Evolutionary conservation across 768 basidiomycete species (phyloP), one percentile per base, ranked within the genome.

Genomic region (Suillus spraguei): DNA sequence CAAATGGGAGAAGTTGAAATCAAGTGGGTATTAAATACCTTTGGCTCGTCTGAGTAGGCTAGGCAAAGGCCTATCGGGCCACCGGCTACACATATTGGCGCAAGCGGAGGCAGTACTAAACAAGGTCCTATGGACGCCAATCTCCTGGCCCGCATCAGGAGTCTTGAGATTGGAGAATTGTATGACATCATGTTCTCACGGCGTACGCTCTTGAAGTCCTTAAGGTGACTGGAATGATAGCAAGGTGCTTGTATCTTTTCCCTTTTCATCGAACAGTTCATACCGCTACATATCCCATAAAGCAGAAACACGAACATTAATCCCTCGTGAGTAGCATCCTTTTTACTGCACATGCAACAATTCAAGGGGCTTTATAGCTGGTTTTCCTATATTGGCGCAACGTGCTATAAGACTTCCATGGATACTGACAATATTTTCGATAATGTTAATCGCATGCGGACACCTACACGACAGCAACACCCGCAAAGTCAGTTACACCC

Each of bases 171-270:
- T 28, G 39, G 55, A 56, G 55, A 58, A 17, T 11, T 13, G 6
- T 28, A 58, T 58, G 56, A 58, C 56, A 58, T 58, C 56, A 58
- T 58, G 24, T 28, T 58, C 56, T 58, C 56, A 58, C 56, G 56
- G 17, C 28, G 16, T 58, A 17, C 16, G 8, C 24, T 58, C 22
- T 3, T 24, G 38, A 58, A 41, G 24, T 39, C 5, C 38, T 17
- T 32, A 58, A 58, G 10, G 24, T 5, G 36, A 22, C 4, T 14
- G 11, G 11, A 33, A 11, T 20, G 11, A n/a, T n/a, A 35, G 20
- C 33, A 17, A 38, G 36, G 36, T 17, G 4, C 16, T 16, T 39
- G 14, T 17, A 41, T 28, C 55, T 20, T 20, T 39, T 11, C 54
- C 54, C 9, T 22, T 56, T 5, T 6, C 24, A 20, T 41, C 17